Base-by-base conservation (phyloP, 2,329 filamentous ascomycete species). In the Colletotrichum sojae region DNA sequence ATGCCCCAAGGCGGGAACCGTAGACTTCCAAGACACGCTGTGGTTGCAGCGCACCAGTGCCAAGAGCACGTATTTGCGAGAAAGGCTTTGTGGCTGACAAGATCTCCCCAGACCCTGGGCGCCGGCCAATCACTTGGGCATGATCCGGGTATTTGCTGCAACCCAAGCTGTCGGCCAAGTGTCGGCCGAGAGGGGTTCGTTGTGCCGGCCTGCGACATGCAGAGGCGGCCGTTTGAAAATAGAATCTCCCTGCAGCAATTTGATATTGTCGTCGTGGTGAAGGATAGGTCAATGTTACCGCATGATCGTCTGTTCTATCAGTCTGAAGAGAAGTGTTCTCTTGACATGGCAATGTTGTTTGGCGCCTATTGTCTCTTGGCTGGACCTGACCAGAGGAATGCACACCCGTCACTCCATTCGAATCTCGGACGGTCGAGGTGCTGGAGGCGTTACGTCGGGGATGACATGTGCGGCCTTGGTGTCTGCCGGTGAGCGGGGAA, bases 11-110 rank as follows among this genome's bases (percentile, higher is more conserved):
- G 55, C 56, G 55, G 43, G 48, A 61, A 46, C 43, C 55, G 51
- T 56, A 61, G 55, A n/a, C 36, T 15, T 25, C 67, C 67, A 61
- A 69, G 63, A 57, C 49, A 53, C 22, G 46, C 36, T 20, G 10
- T 36, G 62, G 67, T 67, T 56, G 63, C 67, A 69, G 31, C 55
- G 67, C 63, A 67, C 43, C 25, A 22, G 40, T 25, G 67, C 55
- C 43, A 69, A 69, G 67, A 31, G 22, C 9, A 46, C 4, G 40
- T 31, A 56, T 60, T 52, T 51, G 62, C 62, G 39, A 56, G 22
- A 36, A 12, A 51, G 22, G 55, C 25, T 18, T 31, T 25, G 67
- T 56, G 49, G 54, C 61, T 51, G 62, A 36, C 36, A 52, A 46
- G 53, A 13, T 46, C 15, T 27, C 43, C 31, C 22, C 12, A 27